These are phyloP conservation scores for Entoloma clypeatum DNA, from an alignment of 1,284 basidiomycete species.

Conservation along the genomic window DNA sequence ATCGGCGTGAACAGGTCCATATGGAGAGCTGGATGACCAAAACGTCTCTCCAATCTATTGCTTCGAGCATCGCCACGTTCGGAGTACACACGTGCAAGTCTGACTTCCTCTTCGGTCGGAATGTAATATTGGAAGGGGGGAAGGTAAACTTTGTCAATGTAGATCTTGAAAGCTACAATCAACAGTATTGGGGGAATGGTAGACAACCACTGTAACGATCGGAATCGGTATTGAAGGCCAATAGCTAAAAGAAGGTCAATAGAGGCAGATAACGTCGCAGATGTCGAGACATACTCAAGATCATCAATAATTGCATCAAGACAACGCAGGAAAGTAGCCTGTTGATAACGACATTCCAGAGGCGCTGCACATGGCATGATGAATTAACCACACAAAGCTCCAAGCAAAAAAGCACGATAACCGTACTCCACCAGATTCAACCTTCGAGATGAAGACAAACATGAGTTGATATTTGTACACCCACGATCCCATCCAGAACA, in stretches of 20 bases:
- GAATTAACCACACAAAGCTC: background rate
- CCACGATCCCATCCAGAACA: slow-evolving; percentile 81
- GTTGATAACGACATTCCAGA: slow-evolving; percentile 93
- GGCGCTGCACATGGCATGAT: slow-evolving; percentile 47
- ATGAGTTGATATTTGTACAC: slow-evolving; percentile 93
- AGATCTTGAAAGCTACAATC: slow-evolving; percentile 78
- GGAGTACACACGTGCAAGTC: slow-evolving; percentile 67
- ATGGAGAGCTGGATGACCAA: slow-evolving; percentile 82
- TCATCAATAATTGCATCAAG: slow-evolving; percentile 84
- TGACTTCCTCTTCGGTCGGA: slow-evolving; percentile 68
- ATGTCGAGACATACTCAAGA: slow-evolving; percentile 65
- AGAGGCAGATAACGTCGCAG: background rate
- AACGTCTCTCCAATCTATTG: slow-evolving; percentile 75
- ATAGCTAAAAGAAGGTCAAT: slow-evolving; percentile 56
- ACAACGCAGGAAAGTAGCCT: slow-evolving; percentile 72
- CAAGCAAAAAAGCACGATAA: slow-evolving; percentile 3
- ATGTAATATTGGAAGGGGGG: slow-evolving; percentile 76
- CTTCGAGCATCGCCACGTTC: slow-evolving; percentile 63
- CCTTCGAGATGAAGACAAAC: slow-evolving; percentile 85
- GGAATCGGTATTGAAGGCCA: slow-evolving; percentile 77
- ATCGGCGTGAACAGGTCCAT: slow-evolving; percentile 82
- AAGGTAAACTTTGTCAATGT: slow-evolving; percentile 67
- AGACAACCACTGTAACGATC: slow-evolving; percentile 67
- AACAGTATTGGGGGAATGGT: slow-evolving; percentile 76
- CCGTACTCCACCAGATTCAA: slow-evolving; percentile 87